Base-by-base conservation (phyloP, 1,284 basidiomycete species). In the Pseudozyma thailandica region DNA sequence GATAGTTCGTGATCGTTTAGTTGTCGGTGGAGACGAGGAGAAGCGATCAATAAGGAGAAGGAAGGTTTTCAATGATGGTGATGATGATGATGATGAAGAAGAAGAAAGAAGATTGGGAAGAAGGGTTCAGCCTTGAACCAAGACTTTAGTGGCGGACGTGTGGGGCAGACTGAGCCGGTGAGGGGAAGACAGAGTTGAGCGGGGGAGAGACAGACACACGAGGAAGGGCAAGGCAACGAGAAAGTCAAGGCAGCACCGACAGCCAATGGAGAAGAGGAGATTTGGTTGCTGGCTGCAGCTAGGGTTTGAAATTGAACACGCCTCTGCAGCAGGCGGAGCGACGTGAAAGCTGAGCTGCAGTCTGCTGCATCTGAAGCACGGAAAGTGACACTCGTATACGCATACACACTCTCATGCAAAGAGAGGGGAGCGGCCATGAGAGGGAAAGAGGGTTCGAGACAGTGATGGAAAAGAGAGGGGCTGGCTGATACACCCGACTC, bases 261-360 rank as follows among this genome's bases (percentile, higher is more conserved):
- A 51, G 52, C 51, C 52, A 66, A 66, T 66, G 27, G 30, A 37
- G 35, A 13, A 18, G 20, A 25, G 20, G 44, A 41, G 49, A 66
- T 66, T 66, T 37, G 52, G 50, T 28, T 39, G 53, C 48, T 21
- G 27, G 42, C 47, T 58, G 55, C 49, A 54, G 23, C 10, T n/a
- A 63, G 55, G 62, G 51, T 65, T 62, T 65, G 39, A 50, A 50
- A 41, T 41, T 45, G 21, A 25, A 45, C 41, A 35, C 33, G 35
- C 27, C 18, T 16, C 15, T 39, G 41, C 58, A 38, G 33, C 8
- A 18, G 27, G 18, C 15, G 18, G 25, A 37, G 21, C 23, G 44
- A 35, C 18, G 54, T 53, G 50, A 48, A 49, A 54, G 39, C 43
- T 45, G 30, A 54, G 48, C 48, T 15, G 20, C 10, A 28, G 12